Conservation (phyloP, 345 rosid species). For the Corchorus olitorius region DNA sequence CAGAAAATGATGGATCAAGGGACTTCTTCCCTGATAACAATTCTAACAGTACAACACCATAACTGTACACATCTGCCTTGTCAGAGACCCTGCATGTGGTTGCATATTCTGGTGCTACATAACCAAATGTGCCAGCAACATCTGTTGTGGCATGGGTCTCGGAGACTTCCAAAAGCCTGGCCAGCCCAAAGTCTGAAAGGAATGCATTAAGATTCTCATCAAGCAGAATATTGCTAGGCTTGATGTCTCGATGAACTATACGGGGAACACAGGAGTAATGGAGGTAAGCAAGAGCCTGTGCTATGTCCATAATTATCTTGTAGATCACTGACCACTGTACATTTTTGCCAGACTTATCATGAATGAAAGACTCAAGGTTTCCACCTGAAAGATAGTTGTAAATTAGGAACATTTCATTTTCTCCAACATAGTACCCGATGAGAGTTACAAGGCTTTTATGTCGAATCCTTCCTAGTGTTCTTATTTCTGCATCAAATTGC, state of each 20-base stretch:
- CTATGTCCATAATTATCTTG: conserved; percentile 63
- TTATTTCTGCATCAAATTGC: conserved; percentile 75
- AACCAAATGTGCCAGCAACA: conserved; percentile 76
- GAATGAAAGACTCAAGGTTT: conserved; percentile 71
- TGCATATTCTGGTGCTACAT: conserved; percentile 79
- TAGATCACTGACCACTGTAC: conserved; percentile 51
- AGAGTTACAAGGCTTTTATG: conserved; percentile 72
- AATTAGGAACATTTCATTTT: conserved; percentile 62
- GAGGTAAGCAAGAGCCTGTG: conserved; percentile 70
- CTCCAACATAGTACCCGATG: conserved; percentile 57
- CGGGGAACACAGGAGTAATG: conserved; percentile 67
- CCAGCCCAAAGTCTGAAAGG: conserved; percentile 72
- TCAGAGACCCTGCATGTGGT: conserved; percentile 74
- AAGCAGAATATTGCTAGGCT: conserved; percentile 72
- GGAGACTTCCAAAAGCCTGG: conserved; percentile 67
- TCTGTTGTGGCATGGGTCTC: conserved; percentile 75
- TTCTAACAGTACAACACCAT: conserved; percentile 63
- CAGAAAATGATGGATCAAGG: conserved; percentile 70
- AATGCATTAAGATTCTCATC: conserved; percentile 66
- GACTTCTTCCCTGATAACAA: conserved; percentile 66
- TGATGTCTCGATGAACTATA: conserved; percentile 74
- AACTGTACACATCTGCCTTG: conserved; percentile 77
- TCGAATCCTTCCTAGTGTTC: conserved; percentile 58
- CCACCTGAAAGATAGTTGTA: conserved; percentile 75
- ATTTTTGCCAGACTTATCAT: conserved; percentile 39